Evolutionary conservation across 345 rosid genomes (phyloP).

Genomic region (Eucalyptus tenuipes): DNA sequence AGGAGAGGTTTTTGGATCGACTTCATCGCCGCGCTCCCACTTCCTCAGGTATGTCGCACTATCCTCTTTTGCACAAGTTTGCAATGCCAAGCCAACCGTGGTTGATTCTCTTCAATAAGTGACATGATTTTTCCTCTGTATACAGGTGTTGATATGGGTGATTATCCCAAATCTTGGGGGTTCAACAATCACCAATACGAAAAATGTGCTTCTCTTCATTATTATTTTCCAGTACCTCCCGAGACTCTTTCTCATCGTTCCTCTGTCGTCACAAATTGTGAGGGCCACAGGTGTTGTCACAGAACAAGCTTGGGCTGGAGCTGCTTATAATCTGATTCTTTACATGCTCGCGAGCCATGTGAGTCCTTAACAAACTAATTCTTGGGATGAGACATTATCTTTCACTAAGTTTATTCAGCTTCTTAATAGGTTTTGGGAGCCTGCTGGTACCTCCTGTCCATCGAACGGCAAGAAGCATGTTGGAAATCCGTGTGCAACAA

Average conservation of each 20-base stretch:
- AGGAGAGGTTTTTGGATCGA: constrained; percentile 22
- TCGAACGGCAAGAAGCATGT: constrained; percentile 22
- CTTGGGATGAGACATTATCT: not conserved
- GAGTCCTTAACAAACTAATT: not conserved
- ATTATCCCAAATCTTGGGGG: constrained; percentile 11
- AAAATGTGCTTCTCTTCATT: constrained; percentile 25
- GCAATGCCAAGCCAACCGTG: not conserved
- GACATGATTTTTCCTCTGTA: not conserved
- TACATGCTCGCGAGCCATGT: constrained; percentile 39
- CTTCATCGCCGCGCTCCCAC: constrained; percentile 27
- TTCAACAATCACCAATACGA: constrained; percentile 5
- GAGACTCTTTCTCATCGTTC: constrained; percentile 23
- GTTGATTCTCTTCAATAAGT: not conserved
- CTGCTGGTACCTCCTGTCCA: constrained; percentile 27
- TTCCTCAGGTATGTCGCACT: constrained; percentile 22
- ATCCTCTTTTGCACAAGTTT: not conserved
- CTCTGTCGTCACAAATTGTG: constrained; percentile 20
- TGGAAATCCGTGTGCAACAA: constrained; percentile 16
- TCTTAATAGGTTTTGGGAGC: constrained; percentile 23
- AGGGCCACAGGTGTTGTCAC: constrained; percentile 26
- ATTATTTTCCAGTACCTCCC: constrained; percentile 26
- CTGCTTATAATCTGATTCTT: constrained; percentile 23
- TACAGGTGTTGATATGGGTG: constrained; percentile 27
- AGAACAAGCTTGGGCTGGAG: constrained; percentile 33
- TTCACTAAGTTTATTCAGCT: not conserved